phyloP scores from a whole-genome alignment of 768 basidiomycete species.

The Termitomyces sp. region DNA sequence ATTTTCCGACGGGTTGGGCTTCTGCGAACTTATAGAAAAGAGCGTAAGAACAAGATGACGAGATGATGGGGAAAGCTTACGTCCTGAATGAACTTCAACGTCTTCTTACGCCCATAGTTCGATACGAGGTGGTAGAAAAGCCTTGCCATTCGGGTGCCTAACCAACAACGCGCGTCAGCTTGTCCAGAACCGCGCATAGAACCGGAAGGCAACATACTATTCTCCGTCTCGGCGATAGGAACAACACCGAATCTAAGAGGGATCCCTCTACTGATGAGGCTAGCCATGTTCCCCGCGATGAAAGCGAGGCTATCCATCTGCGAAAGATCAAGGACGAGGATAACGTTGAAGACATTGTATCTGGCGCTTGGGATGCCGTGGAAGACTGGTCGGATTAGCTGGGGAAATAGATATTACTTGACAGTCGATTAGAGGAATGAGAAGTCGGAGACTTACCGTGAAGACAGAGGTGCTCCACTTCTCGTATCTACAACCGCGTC shows the following conservation, averaged over 20 bases:
- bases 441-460: constrained; percentile 30
- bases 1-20: constrained; percentile 24
- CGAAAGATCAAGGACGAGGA: constrained; percentile 81
- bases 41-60: not conserved
- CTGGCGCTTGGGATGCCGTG: constrained; percentile 76
- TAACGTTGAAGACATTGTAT: constrained; percentile 79
- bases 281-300: constrained; percentile 58
- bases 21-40: constrained; percentile 31
- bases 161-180: not conserved
- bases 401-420: constrained; percentile 2
- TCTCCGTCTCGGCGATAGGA: constrained; percentile 56
- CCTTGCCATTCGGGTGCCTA: constrained; percentile 68
- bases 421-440: not conserved
- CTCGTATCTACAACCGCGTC: constrained; percentile 37
- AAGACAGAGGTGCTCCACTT: constrained; percentile 48
- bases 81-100: constrained; percentile 56
- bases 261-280: constrained; percentile 67
- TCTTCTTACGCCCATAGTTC: constrained; percentile 57
- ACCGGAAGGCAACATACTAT: constrained; percentile 24
- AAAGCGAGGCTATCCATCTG: constrained; percentile 55
- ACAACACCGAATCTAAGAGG: constrained; percentile 88
- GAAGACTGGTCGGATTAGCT: constrained; percentile 77
- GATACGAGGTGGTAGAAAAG: constrained; percentile 66
- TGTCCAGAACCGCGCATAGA: not conserved
- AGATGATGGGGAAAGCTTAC: constrained; percentile 28